Conservation (phyloP, 2,329 filamentous ascomycete genomes). For the Cladorrhinum sp. region DNA sequence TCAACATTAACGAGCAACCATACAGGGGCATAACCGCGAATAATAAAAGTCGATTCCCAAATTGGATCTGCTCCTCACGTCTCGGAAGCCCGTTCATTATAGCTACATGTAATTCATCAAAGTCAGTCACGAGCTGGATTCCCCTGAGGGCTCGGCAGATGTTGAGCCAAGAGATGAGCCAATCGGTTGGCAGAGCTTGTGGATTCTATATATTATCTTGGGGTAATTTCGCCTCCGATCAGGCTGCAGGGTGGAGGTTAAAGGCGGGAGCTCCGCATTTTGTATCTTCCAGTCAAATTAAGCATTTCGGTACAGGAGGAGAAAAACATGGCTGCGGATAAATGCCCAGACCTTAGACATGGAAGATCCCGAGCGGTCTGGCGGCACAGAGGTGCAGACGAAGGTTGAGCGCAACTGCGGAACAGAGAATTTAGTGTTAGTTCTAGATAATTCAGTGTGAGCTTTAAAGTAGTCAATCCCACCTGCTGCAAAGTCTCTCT, state of each 20-base stretch:
- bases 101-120: not conserved
- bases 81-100: slow-evolving; percentile 1
- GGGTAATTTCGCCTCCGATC: slow-evolving; percentile 1
- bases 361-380: not conserved
- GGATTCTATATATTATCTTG: slow-evolving; percentile 1
- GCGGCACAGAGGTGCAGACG: no score
- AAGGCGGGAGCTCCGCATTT: not conserved
- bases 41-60: not conserved
- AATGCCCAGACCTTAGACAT: not conserved
- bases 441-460: no score
- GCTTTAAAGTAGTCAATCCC: no score
- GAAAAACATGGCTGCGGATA: slow-evolving; percentile 2
- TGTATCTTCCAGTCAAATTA: not conserved
- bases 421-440: no score
- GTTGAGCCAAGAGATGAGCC: not conserved
- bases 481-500: no score
- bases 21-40: not conserved
- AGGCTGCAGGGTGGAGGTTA: not conserved
- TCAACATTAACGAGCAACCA: not conserved
- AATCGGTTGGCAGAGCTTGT: not conserved
- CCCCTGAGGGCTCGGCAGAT: not conserved
- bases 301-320: not conserved
- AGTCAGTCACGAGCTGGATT: not conserved
- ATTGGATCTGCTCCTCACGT: not conserved
- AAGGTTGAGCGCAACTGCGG: no score